phyloP scores from a whole-genome alignment of 1,284 basidiomycete genomes.

The Leccinum holopus region DNA sequence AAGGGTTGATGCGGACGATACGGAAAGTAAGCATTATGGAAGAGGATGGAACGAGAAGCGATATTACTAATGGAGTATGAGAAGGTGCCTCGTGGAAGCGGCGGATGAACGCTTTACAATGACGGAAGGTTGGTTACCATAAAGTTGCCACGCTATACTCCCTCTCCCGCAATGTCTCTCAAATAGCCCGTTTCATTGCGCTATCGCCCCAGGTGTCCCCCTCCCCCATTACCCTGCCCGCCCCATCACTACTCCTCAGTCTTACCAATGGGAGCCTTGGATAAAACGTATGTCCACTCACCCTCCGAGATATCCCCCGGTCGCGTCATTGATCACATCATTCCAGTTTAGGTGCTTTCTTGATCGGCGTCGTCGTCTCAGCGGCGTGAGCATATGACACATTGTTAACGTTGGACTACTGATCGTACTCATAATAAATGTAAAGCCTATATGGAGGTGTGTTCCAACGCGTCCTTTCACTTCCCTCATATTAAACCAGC shows the following conservation, averaged over 20 bases:
- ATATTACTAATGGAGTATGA: slow-evolving; percentile 18
- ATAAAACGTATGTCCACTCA: slow-evolving; percentile 25
- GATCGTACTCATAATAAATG: slow-evolving; percentile 1
- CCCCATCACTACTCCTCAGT: not conserved
- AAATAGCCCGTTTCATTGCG: slow-evolving; percentile 20
- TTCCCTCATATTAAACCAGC: not conserved
- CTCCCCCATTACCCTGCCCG: not conserved
- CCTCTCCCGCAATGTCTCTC: slow-evolving; percentile 16
- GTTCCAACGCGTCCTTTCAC: slow-evolving; percentile 11
- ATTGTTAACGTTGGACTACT: slow-evolving; percentile 3
- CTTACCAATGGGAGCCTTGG: slow-evolving; percentile 20
- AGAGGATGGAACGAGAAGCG: slow-evolving; percentile 22
- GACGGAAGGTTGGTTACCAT: slow-evolving; percentile 27
- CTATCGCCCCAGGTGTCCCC: slow-evolving; percentile 8
- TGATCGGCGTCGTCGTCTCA: slow-evolving; percentile 53
- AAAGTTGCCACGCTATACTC: slow-evolving; percentile 17
- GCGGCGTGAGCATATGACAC: slow-evolving; percentile 40
- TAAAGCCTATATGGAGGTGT: slow-evolving; percentile 54
- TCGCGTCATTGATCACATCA: not conserved
- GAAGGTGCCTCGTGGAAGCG: slow-evolving; percentile 21
- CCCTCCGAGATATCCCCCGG: not conserved
- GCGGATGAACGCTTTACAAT: slow-evolving; percentile 30
- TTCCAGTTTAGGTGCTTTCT: slow-evolving; percentile 50
- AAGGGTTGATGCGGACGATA: slow-evolving; percentile 14
- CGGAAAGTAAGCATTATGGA: slow-evolving; percentile 25